Percentiles rank a stretch among this genome's conserved stretches.
Evolutionary conservation across 257 asterid species (phyloP).

Genomic region (Linaria vulgaris): DNA sequence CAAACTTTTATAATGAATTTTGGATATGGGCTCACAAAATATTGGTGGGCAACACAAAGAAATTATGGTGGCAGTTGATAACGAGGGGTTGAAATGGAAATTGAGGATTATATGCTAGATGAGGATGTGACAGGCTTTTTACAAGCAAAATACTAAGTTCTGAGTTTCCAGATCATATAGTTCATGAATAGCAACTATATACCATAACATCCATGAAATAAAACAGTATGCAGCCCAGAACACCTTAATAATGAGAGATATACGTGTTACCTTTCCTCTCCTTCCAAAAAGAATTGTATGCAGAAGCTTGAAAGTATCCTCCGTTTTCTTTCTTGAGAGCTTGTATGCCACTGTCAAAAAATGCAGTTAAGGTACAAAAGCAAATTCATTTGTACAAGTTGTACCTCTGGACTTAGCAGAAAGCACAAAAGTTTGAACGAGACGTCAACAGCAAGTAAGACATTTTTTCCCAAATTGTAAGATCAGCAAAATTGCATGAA

Average conservation of each 20-base stretch:
- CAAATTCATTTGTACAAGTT: slow-evolving; percentile 20
- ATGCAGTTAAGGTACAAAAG: slow-evolving; percentile 22
- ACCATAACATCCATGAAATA: slow-evolving; percentile 12
- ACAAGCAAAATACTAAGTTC: neutral
- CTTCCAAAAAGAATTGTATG: slow-evolving; percentile 77
- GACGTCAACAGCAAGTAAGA: too few relatives aligned
- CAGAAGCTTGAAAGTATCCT: slow-evolving; percentile 76
- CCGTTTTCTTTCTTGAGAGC: slow-evolving; percentile 77
- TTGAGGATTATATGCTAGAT: neutral
- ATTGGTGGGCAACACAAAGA: slow-evolving; percentile 13
- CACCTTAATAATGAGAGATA: slow-evolving; percentile 15
- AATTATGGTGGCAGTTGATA: too few relatives aligned
- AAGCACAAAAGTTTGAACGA: too few relatives aligned
- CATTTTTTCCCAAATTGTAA: too few relatives aligned
- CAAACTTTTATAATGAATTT: too few relatives aligned
- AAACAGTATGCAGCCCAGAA: slow-evolving; percentile 10
- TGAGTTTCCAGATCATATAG: neutral
- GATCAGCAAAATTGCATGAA: too few relatives aligned
- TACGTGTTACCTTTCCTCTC: slow-evolving; percentile 76
- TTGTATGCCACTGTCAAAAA: slow-evolving; percentile 71
- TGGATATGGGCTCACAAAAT: neutral
- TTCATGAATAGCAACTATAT: slow-evolving; percentile 11
- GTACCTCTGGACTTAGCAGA: neutral
- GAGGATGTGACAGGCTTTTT: neutral
- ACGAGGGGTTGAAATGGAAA: too few relatives aligned